Base-by-base conservation (phyloP, 2,329 filamentous ascomycete species). In the Botrytis elliptica region DNA sequence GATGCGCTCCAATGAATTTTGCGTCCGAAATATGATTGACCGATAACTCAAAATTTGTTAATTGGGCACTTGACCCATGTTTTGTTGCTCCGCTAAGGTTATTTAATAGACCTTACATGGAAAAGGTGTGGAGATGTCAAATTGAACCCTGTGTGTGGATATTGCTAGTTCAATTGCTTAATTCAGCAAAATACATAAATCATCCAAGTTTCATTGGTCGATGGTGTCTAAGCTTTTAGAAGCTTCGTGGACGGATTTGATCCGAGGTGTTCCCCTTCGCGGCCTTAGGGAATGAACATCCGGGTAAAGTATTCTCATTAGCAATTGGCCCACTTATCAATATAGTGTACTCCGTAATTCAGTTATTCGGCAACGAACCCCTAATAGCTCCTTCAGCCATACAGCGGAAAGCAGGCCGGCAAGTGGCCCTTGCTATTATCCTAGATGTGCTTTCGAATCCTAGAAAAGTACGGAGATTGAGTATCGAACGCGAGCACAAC, bases 61-160 rank as follows among this genome's bases (percentile, higher is more conserved):
- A 60, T 36, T 85, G n/a, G 85, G 83, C 42, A 57, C n/a, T 33
- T 29, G 52, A 16, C n/a, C 52, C 14, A 57, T 57, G 52, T 57
- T 29, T 57, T 18, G 18, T 57, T 57, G 52, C n/a, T 18, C 52
- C 52, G 29, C n/a, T 33, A 57, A 57, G 52, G 14, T 9, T 33
- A 16, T 29, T 57, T 57, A 9, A 57, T 29, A 33, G 52, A 7
- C 12, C 18, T 29, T 29, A 16, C 14, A 29, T 57, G 52, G n/a
- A 8, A 57, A 57, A 18, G n/a, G 16, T 57, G 52, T 57, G 52
- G 52, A 57, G 52, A 57, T 29, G 7, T 57, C 14, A 57, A 29
- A 18, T 29, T 57, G 52, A 57, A 29, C 52, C 52, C 52, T 57
- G 52, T 8, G 2, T 29, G 52, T 57, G 52, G n/a, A 57, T 29